Conservation (phyloP, 2,329 filamentous ascomycete species). For the Diaporthe ilicicola region DNA sequence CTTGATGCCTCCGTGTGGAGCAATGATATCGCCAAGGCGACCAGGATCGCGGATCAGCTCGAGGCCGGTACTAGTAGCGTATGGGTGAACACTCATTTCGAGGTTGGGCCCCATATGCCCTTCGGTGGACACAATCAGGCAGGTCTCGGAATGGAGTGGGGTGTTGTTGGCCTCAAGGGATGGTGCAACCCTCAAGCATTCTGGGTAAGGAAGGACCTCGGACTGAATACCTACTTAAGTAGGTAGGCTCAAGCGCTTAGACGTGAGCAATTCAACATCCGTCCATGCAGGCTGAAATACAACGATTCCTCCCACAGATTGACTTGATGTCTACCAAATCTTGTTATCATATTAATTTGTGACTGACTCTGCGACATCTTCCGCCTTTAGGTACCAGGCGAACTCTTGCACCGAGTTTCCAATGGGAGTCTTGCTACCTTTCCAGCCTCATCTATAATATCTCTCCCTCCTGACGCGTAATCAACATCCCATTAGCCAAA, state of each 20-base stretch:
- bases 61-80: conserved; percentile 64
- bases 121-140: conserved; percentile 62
- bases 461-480: neutral
- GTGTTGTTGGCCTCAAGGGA: conserved; percentile 47
- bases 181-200: conserved; percentile 41
- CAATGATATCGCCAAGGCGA: conserved; percentile 54
- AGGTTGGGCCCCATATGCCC: conserved; percentile 46
- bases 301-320: neutral
- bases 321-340: neutral
- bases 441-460: neutral
- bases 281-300: neutral
- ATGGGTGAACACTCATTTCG: conserved; percentile 58
- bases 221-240: too few species aligned
- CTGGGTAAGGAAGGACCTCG: conserved; percentile 31
- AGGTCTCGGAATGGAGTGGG: conserved; percentile 58
- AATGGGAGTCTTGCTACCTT: too few species aligned
- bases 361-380: too few species aligned
- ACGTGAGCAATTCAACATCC: neutral
- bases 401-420: too few species aligned
- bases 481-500: neutral
- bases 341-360: neutral
- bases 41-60: conserved; percentile 54
- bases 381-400: too few species aligned
- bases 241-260: neutral
- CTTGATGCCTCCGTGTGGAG: conserved; percentile 63